Conservation (phyloP, 176 grass and related monocot genomes). For the Triticum dicoccoides region DNA sequence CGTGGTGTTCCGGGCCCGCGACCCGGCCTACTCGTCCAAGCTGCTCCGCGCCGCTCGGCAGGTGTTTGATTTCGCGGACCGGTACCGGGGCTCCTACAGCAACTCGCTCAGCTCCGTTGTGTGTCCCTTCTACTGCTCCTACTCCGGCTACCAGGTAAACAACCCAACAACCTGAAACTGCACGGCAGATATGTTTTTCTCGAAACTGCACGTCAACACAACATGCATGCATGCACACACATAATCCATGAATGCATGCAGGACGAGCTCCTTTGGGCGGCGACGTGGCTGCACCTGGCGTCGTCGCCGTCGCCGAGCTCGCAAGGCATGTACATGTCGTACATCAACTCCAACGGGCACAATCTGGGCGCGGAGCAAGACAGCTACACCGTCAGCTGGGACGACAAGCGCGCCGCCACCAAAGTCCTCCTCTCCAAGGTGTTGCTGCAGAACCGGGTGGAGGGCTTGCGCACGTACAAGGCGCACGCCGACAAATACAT, state of each 20-base stretch:
- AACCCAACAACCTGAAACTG: not conserved
- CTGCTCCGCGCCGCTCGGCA: slow-evolving; percentile 39
- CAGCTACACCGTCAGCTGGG: slow-evolving; percentile 82
- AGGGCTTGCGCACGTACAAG: slow-evolving; percentile 53
- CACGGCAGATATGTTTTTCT: too few species aligned
- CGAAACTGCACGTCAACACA: too few species aligned
- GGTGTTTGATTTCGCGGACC: slow-evolving; percentile 75
- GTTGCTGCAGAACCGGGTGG: slow-evolving; percentile 42
- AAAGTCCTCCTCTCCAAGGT: slow-evolving; percentile 77
- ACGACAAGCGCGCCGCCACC: slow-evolving; percentile 68
- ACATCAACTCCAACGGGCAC: slow-evolving; percentile 61
- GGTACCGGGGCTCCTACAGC: slow-evolving; percentile 61
- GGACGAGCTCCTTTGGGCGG: slow-evolving; percentile 77
- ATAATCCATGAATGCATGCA: not conserved
- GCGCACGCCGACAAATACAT: slow-evolving; percentile 67
- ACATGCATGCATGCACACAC: too few species aligned
- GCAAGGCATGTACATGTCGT: slow-evolving; percentile 55
- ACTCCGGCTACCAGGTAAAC: slow-evolving; percentile 78
- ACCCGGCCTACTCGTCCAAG: slow-evolving; percentile 53
- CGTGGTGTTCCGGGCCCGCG: slow-evolving; percentile 42
- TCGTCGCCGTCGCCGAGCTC: slow-evolving; percentile 13
- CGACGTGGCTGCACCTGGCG: slow-evolving; percentile 66
- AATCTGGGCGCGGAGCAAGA: slow-evolving; percentile 60
- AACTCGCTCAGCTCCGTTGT: slow-evolving; percentile 63
- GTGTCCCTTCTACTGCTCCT: slow-evolving; percentile 75